These are phyloP conservation scores for Lichtheimia corymbifera DNA, from an alignment of 371 early-diverging fungal species.

Conservation along the genomic window DNA sequence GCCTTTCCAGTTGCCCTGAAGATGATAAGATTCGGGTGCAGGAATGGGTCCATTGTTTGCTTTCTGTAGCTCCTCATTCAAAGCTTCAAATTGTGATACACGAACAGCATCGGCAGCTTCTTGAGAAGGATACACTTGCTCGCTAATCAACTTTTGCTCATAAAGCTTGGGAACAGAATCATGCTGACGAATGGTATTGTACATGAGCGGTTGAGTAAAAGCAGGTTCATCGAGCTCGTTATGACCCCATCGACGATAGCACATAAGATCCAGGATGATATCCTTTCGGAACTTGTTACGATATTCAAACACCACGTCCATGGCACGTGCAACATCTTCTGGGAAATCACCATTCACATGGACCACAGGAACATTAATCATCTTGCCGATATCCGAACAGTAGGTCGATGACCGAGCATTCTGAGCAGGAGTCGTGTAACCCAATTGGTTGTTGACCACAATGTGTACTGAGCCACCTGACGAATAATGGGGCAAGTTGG, in stretches of 20 bases:
- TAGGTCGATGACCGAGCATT: slow-evolving; percentile 91
- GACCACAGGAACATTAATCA: slow-evolving; percentile 92
- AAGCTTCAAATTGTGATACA: slow-evolving; percentile 45
- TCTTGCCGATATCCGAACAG: slow-evolving; percentile 92
- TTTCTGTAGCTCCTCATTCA: slow-evolving; percentile 62
- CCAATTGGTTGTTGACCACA: slow-evolving; percentile 97
- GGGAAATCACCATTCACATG: slow-evolving; percentile 97
- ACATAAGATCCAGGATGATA: slow-evolving; percentile 90
- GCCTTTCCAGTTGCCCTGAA: slow-evolving; percentile 72
- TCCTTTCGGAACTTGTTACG: slow-evolving; percentile 90
- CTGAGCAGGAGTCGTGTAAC: slow-evolving; percentile 93
- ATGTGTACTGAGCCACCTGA: slow-evolving; percentile 94
- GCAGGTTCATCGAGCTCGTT: slow-evolving; percentile 98
- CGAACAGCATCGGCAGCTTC: slow-evolving; percentile 58
- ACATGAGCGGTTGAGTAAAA: slow-evolving; percentile 97
- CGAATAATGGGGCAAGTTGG: slow-evolving; percentile 90
- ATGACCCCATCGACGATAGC: slow-evolving; percentile 95
- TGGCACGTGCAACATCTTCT: slow-evolving; percentile 89
- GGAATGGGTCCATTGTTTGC: slow-evolving; percentile 47
- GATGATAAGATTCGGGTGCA: slow-evolving; percentile 45
- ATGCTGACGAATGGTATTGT: slow-evolving; percentile 84
- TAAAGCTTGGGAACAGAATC: slow-evolving; percentile 82
- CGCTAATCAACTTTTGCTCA: slow-evolving; percentile 65
- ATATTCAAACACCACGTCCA: slow-evolving; percentile 86
- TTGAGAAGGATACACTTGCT: slow-evolving; percentile 34